Base-by-base conservation (phyloP, 495 filamentous ascomycete genomes). In the Daldinia decipiens region DNA sequence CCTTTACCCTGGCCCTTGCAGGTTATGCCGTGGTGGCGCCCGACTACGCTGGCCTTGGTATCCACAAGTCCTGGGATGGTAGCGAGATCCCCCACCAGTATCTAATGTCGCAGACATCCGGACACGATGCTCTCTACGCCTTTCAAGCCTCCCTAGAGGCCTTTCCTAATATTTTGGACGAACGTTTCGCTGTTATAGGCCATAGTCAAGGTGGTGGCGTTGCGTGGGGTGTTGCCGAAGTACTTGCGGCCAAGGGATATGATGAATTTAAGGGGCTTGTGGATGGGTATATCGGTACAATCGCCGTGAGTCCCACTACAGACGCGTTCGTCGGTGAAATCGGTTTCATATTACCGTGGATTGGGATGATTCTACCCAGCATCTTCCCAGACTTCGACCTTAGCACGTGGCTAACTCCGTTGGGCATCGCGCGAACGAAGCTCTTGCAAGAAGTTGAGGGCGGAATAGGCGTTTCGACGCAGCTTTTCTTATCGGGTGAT, bases 11-110 rank as follows among this genome's bases (percentile, higher is more conserved):
- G 19, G 86, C 81, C 0, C 67, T 82, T 9, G 75, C 79, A 3
- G 87, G 87, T 12, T 87, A 84, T 64, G 85, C 81, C 15, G 86
- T 87, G 6, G 78, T 89, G n/a, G 85, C 81, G 0, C 77, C 87
- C 2, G 87, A 89, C 68, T 88, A 86, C 68, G 84, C 83, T 5
- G 87, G 87, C 1, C 79, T 87, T 0, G 87, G 87, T 31, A 78
- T 87, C 32, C 69, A 65, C 34, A 77, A 68, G n/a, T 71, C 69
- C 17, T 72, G 74, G 58, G 71, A 79, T 39, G 81, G 79, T 11
- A 77, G 73, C 38, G 53, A 67, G 6, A 80, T 83, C 51, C 66
- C 65, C 19, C 84, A 87, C 73, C 76, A 81, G 55, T 85, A 80
- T 38, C 67, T 75, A 1, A 74, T 79, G n/a, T 63, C 71, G 24